Base-by-base conservation (phyloP, 208 protist species). In the Wallacemonas sp. region DNA sequence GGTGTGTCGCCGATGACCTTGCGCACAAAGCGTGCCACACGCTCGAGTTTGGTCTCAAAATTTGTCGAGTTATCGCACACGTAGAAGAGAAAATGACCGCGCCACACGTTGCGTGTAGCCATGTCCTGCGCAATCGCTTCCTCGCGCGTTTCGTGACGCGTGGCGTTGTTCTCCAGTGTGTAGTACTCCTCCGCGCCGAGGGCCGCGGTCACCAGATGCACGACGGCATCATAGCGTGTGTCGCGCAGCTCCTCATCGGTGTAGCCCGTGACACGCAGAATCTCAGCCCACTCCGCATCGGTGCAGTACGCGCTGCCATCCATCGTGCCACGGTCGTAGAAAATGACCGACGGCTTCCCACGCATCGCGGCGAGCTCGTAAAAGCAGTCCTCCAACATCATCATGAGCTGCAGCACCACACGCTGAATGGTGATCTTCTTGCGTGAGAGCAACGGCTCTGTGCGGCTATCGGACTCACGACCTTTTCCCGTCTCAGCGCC, bases 141-240 rank as follows among this genome's bases (percentile, higher is more conserved):
- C 49, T 89, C 79, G 2, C 45, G 5, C 15, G 77, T 77, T 49
- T 95, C 89, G 0, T 68, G 72, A 1, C 89, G 72, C 2, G 67
- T 70, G 17, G 28, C 74, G 55, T 93, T 93, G 62, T 90, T 88
- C 36, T 49, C 77, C 1, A 73, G 54, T 2, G 75, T 87, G 76
- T 95, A 95, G 62, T 64, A 82, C 12, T 58, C 42, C 70, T 77
- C 73, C 6, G 86, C 86, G 12, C 86, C 90, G 54, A 78, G 68
- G 15, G 90, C 90, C 21, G 86, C 84, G 8, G 90, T 93, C 17
- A 93, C 82, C 24, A 90, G 30, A 68, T 94, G 88, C 5, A 91
- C 31, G 5, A 92, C 82, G 1, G 82, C 79, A 55, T 91, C 81
- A 46, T 91, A 91, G 22, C 75, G 75, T 24, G 60, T 58, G 64